phyloP scores from a whole-genome alignment of 352 stramenopile genomes.

The Pythium rishiriense region DNA sequence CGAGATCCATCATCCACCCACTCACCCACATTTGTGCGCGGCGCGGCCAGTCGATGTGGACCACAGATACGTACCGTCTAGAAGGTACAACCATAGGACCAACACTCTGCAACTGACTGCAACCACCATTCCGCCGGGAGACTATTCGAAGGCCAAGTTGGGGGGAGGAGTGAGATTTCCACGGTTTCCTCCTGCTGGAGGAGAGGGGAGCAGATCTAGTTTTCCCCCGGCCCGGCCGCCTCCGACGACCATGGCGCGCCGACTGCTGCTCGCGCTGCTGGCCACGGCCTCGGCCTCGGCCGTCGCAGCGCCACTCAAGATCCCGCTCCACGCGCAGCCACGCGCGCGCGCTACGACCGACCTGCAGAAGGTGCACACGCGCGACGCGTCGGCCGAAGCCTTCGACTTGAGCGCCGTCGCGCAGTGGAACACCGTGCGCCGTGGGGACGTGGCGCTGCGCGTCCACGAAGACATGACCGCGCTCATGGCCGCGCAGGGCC shows the following conservation, averaged over 20 bases:
- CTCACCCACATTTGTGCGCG: constrained; percentile 8
- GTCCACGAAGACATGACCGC: constrained; percentile 28
- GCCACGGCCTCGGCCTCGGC: constrained; percentile 1
- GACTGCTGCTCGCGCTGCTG: constrained; percentile 18
- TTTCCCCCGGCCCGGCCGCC: background rate
- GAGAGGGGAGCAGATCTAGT: too few relatives aligned
- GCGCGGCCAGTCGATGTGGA: constrained; percentile 3
- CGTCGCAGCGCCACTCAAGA: constrained; percentile 32
- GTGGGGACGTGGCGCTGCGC: background rate
- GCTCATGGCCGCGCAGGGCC: constrained; percentile 28
- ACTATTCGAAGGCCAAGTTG: background rate
- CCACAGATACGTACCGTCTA: constrained; percentile 6
- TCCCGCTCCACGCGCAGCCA: constrained; percentile 36
- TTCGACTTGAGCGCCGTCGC: constrained; percentile 17
- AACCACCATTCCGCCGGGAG: constrained; percentile 5
- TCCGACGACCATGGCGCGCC: background rate
- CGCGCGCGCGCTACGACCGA: constrained; percentile 31
- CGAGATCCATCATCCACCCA: constrained; percentile 18
- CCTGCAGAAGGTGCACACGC: constrained; percentile 40
- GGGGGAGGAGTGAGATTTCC: too few relatives aligned
- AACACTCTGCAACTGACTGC: constrained; percentile 11
- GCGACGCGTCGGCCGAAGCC: background rate
- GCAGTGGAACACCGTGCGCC: constrained; percentile 31
- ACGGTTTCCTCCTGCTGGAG: too few relatives aligned
- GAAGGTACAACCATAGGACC: background rate